Evolutionary conservation across 495 filamentous ascomycete species (phyloP).

Genomic region (Corynascus novoguineensis): DNA sequence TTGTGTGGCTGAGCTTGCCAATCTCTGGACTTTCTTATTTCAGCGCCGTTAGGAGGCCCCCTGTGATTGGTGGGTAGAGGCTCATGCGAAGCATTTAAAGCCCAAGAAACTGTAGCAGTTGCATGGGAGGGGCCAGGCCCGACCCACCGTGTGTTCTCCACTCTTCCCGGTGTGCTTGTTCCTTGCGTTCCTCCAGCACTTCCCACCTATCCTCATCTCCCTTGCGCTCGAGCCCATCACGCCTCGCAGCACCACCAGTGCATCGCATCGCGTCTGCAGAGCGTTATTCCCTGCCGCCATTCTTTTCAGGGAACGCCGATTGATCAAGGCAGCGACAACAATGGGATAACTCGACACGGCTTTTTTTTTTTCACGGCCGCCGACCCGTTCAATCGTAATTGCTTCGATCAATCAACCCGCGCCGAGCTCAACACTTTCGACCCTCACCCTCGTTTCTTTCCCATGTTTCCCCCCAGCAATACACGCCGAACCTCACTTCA

Average conservation of each 20-base stretch:
- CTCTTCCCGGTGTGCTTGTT: not conserved
- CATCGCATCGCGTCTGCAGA: slow-evolving; percentile 21
- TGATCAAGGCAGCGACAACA: slow-evolving; percentile 4
- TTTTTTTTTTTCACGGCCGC: not conserved
- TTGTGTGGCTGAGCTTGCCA: not conserved
- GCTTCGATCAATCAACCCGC: slow-evolving; percentile 7
- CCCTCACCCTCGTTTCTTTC: slow-evolving; percentile 11
- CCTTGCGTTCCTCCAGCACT: slow-evolving; percentile 6
- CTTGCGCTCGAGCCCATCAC: slow-evolving; percentile 3
- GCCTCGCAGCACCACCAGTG: slow-evolving; percentile 15
- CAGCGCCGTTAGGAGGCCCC: not conserved
- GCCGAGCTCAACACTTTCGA: slow-evolving; percentile 5
- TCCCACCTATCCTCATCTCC: slow-evolving; percentile 4
- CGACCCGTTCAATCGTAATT: not conserved
- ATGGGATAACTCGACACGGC: slow-evolving; percentile 8
- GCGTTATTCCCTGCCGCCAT: slow-evolving; percentile 13
- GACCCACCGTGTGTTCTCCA: not conserved
- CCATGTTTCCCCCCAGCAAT: slow-evolving; percentile 17
- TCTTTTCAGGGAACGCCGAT: slow-evolving; percentile 16
- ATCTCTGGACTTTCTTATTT: not conserved
- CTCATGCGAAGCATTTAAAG: slow-evolving; percentile 5
- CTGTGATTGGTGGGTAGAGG: not conserved
- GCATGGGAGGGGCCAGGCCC: not conserved
- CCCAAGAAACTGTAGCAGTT: not conserved
- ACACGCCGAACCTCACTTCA: not conserved